Conservation (phyloP, 176 grass and related monocot species). For the Secale cereale region DNA sequence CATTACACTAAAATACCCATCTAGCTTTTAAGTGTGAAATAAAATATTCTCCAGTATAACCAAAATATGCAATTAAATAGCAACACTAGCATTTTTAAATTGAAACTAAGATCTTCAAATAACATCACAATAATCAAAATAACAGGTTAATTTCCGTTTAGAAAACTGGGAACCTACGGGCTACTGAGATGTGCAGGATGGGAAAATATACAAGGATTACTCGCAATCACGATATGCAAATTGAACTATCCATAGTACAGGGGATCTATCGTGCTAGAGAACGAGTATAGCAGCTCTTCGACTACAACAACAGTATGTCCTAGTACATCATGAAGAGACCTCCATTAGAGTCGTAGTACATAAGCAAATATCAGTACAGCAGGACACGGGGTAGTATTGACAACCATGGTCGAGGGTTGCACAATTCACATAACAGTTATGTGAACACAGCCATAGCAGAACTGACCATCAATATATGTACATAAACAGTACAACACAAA, state of each 20-base stretch:
- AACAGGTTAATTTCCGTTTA: neutral
- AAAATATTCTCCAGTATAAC: neutral
- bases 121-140: neutral
- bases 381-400: neutral
- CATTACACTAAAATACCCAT: neutral
- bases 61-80: conserved; percentile 9
- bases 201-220: neutral
- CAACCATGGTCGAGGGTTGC: neutral
- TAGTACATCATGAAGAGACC: neutral
- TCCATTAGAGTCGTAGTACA: neutral
- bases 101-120: neutral
- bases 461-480: neutral
- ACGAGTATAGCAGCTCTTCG: neutral
- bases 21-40: neutral
- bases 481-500: neutral
- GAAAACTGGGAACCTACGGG: neutral
- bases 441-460: neutral
- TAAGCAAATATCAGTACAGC: neutral
- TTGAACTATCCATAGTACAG: neutral
- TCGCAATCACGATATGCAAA: neutral
- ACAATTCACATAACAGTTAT: neutral
- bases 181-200: neutral
- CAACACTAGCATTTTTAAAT: neutral
- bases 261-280: neutral
- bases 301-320: neutral